Percentiles rank a stretch among this genome's conserved stretches.
Conservation (phyloP, 352 stramenopile genomes). For the Phytophthora pini region DNA sequence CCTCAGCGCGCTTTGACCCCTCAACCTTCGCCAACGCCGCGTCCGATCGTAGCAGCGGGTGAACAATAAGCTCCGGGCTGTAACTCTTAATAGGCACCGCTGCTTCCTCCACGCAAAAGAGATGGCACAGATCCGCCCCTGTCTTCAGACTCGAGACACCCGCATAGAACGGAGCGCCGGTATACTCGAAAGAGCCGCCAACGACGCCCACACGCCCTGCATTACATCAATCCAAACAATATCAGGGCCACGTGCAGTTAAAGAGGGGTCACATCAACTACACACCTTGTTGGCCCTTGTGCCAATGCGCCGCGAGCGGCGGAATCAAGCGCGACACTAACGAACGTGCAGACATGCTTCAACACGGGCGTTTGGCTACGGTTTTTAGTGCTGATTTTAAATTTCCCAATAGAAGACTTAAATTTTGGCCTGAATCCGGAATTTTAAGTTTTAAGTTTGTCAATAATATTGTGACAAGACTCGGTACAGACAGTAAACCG, state of each 20-base stretch:
- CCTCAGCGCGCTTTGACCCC: conserved; percentile 27
- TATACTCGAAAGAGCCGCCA: conserved; percentile 97
- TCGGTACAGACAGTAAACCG: too few species aligned
- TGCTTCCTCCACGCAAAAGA: conserved; percentile 95
- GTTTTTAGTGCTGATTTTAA: too few species aligned
- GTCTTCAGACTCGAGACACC: conserved; percentile 93
- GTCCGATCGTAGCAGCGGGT: conserved; percentile 78
- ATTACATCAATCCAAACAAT: neutral
- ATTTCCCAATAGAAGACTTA: too few species aligned
- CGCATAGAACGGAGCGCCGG: conserved; percentile 97
- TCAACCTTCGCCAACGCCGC: conserved; percentile 22
- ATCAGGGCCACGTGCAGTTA: neutral
- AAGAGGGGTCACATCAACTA: neutral
- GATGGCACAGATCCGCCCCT: conserved; percentile 95
- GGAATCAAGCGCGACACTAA: conserved; percentile 65
- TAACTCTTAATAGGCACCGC: conserved; percentile 98
- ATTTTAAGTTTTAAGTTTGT: too few species aligned
- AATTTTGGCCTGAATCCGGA: too few species aligned
- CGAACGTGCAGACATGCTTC: conserved; percentile 18
- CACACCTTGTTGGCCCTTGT: conserved; percentile 82
- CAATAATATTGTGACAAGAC: too few species aligned
- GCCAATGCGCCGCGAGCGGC: conserved; percentile 61
- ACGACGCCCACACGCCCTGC: conserved; percentile 92
- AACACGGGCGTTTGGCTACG: neutral
- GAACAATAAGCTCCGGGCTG: conserved; percentile 97